Conservation (phyloP, 1,139 yeast genomes). For the Geotrichum cucujoidarum region DNA sequence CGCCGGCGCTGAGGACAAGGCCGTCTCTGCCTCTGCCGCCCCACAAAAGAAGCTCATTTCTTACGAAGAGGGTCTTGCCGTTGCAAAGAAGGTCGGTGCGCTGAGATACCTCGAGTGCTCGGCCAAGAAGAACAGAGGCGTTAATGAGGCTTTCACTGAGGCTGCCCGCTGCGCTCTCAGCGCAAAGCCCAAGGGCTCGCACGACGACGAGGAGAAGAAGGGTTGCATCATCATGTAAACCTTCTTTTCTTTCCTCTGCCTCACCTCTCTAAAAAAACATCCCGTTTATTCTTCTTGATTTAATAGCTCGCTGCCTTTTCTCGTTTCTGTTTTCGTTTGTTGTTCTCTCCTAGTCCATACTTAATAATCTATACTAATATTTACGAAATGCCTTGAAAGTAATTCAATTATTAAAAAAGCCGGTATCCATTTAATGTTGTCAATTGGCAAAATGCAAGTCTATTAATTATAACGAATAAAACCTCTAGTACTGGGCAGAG, state of each 20-base stretch:
- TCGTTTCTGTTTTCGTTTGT: neutral
- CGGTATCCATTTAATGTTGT: neutral
- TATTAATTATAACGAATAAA: neutral
- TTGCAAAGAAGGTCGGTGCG: constrained; percentile 71
- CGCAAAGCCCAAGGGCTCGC: constrained; percentile 78
- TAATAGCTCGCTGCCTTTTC: neutral
- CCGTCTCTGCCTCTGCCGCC: constrained; percentile 25
- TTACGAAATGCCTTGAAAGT: too few species aligned
- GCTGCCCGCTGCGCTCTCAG: constrained; percentile 95
- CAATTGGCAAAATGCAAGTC: neutral
- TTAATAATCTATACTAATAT: too few species aligned
- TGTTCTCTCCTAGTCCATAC: too few species aligned
- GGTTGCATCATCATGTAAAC: constrained; percentile 29
- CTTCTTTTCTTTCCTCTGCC: constrained; percentile 10
- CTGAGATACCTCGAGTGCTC: constrained; percentile 86
- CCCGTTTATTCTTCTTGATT: too few species aligned
- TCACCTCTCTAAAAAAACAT: too few species aligned
- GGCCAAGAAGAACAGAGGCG: constrained; percentile 91
- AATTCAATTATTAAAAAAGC: too few species aligned
- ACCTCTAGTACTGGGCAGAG: constrained; percentile 60
- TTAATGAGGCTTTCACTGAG: constrained; percentile 93
- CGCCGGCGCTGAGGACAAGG: constrained; percentile 33
- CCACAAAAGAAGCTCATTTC: constrained; percentile 52
- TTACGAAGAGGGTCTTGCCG: constrained; percentile 76
- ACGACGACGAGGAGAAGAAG: constrained; percentile 40